A percentile compares a stretch with the other conserved stretches of the same genome.
phyloP scores from a whole-genome alignment of 1,139 yeast species.

The Saccharomycopsis crataegensis region DNA sequence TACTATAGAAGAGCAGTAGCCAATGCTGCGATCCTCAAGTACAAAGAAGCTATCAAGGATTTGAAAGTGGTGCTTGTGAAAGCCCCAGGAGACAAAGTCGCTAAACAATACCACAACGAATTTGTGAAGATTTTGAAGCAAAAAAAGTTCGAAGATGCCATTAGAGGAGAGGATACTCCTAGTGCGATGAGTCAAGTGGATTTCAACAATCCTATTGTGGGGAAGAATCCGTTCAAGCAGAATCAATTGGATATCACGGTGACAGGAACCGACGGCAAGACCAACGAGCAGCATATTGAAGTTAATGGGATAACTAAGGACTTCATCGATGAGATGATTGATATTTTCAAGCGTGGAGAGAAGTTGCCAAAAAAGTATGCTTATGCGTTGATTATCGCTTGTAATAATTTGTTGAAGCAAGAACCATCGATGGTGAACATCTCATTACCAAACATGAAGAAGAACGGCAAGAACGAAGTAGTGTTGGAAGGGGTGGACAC shows the following conservation, averaged over 20 bases:
- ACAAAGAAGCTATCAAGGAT: slow-evolving; percentile 67
- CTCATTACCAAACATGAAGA: slow-evolving; percentile 34
- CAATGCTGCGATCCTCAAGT: slow-evolving; percentile 64
- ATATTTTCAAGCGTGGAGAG: slow-evolving; percentile 64
- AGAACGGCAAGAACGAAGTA: slow-evolving; percentile 23
- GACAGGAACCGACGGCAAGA: slow-evolving; percentile 15
- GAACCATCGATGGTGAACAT: slow-evolving; percentile 79
- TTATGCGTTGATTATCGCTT: slow-evolving; percentile 73
- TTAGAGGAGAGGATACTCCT: slow-evolving; percentile 58
- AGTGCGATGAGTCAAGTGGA: slow-evolving; percentile 39
- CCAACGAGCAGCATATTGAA: slow-evolving; percentile 20
- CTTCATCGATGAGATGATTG: slow-evolving; percentile 61
- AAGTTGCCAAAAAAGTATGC: slow-evolving; percentile 74
- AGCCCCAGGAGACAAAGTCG: slow-evolving; percentile 65
- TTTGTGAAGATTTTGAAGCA: slow-evolving; percentile 63
- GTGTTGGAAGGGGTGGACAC: slow-evolving; percentile 26
- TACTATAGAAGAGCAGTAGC: slow-evolving; percentile 80
- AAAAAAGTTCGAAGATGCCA: slow-evolving; percentile 81
- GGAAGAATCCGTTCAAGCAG: slow-evolving; percentile 24
- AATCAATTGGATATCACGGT: slow-evolving; percentile 19
- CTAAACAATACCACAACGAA: slow-evolving; percentile 55
- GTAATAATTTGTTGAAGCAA: slow-evolving; percentile 50
- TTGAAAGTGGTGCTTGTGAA: slow-evolving; percentile 54
- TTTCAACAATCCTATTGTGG: slow-evolving; percentile 40
- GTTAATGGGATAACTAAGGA: slow-evolving; percentile 33